phyloP scores from a whole-genome alignment of 805 yeast species.

The Geotrichum ghanense region DNA sequence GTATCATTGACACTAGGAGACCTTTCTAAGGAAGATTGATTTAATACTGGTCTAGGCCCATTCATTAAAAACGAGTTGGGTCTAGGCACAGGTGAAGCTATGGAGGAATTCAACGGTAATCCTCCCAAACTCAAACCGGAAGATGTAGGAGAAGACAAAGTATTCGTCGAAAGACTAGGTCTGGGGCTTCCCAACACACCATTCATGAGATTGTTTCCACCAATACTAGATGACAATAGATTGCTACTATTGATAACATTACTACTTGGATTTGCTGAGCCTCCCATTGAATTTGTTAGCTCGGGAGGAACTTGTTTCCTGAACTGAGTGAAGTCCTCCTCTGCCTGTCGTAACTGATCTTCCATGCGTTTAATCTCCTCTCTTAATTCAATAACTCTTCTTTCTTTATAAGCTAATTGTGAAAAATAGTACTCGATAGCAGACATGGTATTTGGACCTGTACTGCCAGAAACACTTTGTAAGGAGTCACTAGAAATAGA shows the following conservation, averaged over 20 bases:
- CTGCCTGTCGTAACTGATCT: constrained; percentile 26
- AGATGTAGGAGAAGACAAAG: background rate
- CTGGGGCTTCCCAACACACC: background rate
- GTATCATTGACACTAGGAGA: background rate
- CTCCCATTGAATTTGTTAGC: background rate
- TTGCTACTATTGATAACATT: background rate
- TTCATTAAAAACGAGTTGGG: background rate
- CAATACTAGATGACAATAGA: background rate
- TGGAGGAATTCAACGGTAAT: background rate
- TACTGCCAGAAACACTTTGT: background rate
- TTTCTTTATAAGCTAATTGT: constrained; percentile 29
- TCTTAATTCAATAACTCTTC: constrained; percentile 27
- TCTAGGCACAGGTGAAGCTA: background rate
- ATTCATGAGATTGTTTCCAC: background rate
- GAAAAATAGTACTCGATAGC: constrained; percentile 18
- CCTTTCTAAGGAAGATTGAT: background rate
- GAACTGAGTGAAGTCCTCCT: constrained; percentile 23
- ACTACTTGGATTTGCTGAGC: background rate
- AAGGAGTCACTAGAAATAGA: constrained; percentile 2
- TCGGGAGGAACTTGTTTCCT: constrained; percentile 15
- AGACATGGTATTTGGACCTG: constrained; percentile 5
- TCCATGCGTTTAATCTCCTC: constrained; percentile 20
- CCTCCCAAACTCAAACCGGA: background rate
- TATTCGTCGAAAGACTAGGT: background rate
- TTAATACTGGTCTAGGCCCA: background rate